These are phyloP conservation scores for Schizonepeta tenuifolia DNA, from an alignment of 257 asterid genomes.

Conservation along the genomic window DNA sequence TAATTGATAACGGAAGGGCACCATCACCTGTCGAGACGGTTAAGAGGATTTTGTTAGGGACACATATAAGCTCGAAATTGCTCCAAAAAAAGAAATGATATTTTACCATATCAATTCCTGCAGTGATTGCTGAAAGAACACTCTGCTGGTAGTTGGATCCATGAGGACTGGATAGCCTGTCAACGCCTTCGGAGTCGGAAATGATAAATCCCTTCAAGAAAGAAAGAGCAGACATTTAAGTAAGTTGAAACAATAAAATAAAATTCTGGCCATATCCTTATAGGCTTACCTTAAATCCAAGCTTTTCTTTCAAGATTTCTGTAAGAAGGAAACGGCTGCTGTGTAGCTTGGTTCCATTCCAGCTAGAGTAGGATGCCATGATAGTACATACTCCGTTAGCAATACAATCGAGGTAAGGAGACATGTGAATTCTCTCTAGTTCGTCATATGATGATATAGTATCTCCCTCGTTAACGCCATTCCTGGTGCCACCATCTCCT, in stretches of 20 bases:
- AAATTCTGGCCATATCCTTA: not conserved
- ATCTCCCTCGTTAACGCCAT: conserved; percentile 83
- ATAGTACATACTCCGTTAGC: conserved; percentile 85
- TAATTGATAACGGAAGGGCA: conserved; percentile 67
- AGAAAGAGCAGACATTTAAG: not conserved
- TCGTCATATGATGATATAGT: conserved; percentile 63
- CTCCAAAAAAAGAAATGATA: conserved; percentile 5
- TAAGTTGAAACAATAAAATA: not conserved
- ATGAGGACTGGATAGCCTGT: conserved; percentile 70
- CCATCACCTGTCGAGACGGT: conserved; percentile 68
- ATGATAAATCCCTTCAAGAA: conserved; percentile 72
- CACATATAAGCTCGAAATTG: conserved; percentile 4
- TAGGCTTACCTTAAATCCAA: conserved; percentile 76
- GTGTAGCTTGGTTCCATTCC: conserved; percentile 77
- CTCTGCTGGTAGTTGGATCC: conserved; percentile 70
- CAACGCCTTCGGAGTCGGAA: conserved; percentile 80
- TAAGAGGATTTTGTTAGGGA: conserved; percentile 6
- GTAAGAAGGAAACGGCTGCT: conserved; percentile 64
- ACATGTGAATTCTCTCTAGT: conserved; percentile 75
- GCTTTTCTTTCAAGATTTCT: conserved; percentile 73
- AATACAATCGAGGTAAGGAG: conserved; percentile 76
- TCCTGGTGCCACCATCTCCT: conserved; percentile 86
- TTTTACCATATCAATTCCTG: conserved; percentile 85
- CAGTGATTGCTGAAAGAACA: conserved; percentile 63
- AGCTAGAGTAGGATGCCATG: conserved; percentile 90